phyloP scores from a whole-genome alignment of 2,329 filamentous ascomycete species.

The Diaporthe citri region DNA sequence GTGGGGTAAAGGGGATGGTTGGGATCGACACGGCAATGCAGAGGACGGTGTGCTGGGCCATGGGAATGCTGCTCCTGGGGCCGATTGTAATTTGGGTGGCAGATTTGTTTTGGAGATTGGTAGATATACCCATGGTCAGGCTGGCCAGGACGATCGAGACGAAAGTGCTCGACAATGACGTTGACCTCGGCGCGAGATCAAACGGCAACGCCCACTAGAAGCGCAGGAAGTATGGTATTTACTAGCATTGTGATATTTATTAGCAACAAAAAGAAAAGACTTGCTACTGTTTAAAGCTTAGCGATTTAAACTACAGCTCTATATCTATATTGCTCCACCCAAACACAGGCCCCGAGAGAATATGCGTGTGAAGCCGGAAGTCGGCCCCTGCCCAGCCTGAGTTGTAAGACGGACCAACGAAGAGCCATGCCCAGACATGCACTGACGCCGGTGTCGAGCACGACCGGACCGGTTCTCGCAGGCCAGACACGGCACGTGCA shows the following conservation, averaged over 20 bases:
- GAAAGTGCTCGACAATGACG: slow-evolving; percentile 35
- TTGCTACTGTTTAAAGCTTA: not conserved
- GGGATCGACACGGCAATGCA: slow-evolving; percentile 48
- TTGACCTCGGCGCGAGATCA: slow-evolving; percentile 36
- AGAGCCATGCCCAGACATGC: slow-evolving; percentile 8
- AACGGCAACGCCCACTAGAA: slow-evolving; percentile 30
- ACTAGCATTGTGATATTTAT: slow-evolving; percentile 2
- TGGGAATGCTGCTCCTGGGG: slow-evolving; percentile 53
- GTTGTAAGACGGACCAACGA: slow-evolving; percentile 35
- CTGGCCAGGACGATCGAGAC: slow-evolving; percentile 48
- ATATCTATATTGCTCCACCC: not conserved
- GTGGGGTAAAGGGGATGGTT: slow-evolving; percentile 50
- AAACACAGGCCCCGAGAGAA: not conserved
- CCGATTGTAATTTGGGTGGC: slow-evolving; percentile 64
- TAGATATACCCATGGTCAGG: slow-evolving; percentile 60
- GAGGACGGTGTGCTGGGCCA: slow-evolving; percentile 51
- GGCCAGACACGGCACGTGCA: not conserved
- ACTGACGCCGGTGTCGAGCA: slow-evolving; percentile 6
- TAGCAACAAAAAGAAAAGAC: not conserved
- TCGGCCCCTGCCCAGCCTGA: slow-evolving; percentile 1
- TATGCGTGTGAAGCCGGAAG: slow-evolving; percentile 20
- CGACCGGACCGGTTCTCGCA: slow-evolving; percentile 29
- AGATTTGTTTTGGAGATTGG: slow-evolving; percentile 69
- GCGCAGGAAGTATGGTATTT: not conserved
- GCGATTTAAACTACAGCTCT: not conserved